These are phyloP conservation scores for Pseudocercospora crystallina DNA, from an alignment of 2,329 filamentous ascomycete species.

Conservation along the genomic window DNA sequence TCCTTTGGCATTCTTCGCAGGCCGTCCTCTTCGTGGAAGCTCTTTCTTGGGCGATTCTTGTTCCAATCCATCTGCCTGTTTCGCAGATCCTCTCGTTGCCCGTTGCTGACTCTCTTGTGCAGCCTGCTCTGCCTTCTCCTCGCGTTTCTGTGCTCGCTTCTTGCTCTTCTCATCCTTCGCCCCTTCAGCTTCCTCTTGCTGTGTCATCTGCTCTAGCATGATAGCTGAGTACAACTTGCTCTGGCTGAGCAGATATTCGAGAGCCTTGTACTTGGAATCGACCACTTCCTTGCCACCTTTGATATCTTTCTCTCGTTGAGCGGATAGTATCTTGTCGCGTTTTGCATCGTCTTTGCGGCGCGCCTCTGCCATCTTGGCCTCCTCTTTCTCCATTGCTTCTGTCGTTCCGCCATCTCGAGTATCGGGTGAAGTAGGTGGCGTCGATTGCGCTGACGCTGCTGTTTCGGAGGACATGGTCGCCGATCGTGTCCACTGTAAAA, in stretches of 20 bases:
- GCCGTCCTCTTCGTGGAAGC: conserved; percentile 34
- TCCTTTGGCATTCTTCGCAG: conserved; percentile 35
- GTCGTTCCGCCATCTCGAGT: conserved; percentile 34
- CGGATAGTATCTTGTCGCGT: conserved; percentile 44
- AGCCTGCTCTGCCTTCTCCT: conserved; percentile 48
- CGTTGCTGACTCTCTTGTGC: conserved; percentile 48
- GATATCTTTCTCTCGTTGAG: conserved; percentile 48
- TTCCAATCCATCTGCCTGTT: conserved; percentile 10
- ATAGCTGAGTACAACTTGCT: conserved; percentile 54
- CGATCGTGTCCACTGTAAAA: neutral
- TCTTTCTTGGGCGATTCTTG: conserved; percentile 24
- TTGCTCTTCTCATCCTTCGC: conserved; percentile 46
- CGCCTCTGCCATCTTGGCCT: conserved; percentile 44
- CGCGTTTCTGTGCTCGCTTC: conserved; percentile 46
- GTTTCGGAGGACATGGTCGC: conserved; percentile 22
- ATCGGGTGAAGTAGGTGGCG: conserved; percentile 38
- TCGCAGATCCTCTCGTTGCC: conserved; percentile 42
- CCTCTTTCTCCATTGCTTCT: conserved; percentile 46
- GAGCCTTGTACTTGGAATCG: conserved; percentile 53
- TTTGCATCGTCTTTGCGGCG: conserved; percentile 47
- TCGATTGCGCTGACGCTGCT: conserved; percentile 25
- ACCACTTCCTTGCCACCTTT: conserved; percentile 46
- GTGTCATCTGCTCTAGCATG: conserved; percentile 55
- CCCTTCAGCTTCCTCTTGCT: conserved; percentile 50
- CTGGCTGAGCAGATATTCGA: conserved; percentile 54